These are phyloP conservation scores for Candida ficus DNA, from an alignment of 805 yeast genomes.

Conservation along the genomic window DNA sequence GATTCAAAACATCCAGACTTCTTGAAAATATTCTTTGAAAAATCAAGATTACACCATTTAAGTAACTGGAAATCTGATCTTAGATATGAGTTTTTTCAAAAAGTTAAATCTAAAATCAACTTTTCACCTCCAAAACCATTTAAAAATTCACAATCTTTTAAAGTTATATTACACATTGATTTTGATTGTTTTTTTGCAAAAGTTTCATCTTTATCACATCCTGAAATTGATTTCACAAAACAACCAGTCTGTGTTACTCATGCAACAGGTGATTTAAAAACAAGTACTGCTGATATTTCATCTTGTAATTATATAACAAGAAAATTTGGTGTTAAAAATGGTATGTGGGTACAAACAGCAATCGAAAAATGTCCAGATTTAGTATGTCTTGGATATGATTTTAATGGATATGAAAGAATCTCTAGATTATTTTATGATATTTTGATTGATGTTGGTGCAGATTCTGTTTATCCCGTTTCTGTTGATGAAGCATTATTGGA, in stretches of 20 bases:
- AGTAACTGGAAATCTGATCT: conserved; percentile 83
- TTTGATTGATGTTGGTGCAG: conserved; percentile 39
- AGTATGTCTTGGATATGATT: conserved; percentile 63
- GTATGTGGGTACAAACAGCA: conserved; percentile 85
- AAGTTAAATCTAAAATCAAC: conserved; percentile 11
- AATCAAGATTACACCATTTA: conserved; percentile 83
- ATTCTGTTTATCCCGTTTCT: conserved; percentile 62
- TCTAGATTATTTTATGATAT: conserved; percentile 63
- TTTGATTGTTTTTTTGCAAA: conserved; percentile 94
- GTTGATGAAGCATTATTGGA: conserved; percentile 90
- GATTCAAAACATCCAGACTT: conserved; percentile 79
- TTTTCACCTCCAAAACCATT: not conserved
- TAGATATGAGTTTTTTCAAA: conserved; percentile 50
- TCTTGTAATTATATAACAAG: conserved; percentile 91
- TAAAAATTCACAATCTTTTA: not conserved
- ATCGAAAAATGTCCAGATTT: conserved; percentile 59
- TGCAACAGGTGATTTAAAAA: conserved; percentile 30
- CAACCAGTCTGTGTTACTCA: conserved; percentile 61
- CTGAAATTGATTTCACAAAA: conserved; percentile 41
- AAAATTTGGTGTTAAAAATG: conserved; percentile 70
- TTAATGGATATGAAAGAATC: conserved; percentile 60
- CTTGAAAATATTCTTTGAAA: conserved; percentile 62
- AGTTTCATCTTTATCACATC: conserved; percentile 60
- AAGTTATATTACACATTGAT: conserved; percentile 70
- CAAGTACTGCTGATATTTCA: conserved; percentile 69